Evolutionary conservation across 768 basidiomycete genomes (phyloP), one percentile per base, ranked within the genome.

Genomic region (Scleroderma citrinum): DNA sequence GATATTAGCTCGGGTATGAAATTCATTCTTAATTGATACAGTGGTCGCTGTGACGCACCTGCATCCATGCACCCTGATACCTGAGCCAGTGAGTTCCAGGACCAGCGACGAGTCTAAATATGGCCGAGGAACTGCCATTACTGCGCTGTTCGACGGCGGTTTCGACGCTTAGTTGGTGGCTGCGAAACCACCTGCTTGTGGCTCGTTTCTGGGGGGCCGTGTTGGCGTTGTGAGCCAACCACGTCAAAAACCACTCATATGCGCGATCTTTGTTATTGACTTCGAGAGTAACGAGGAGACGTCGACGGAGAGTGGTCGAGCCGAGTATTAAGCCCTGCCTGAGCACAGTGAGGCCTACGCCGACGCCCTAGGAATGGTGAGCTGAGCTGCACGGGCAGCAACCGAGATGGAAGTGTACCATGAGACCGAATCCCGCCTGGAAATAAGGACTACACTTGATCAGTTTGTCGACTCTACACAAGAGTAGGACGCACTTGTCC

Each of bases 351-450:
- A 94, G 70, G 39, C 82, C 90, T 20, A 94, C 89, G 14, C 92
- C 92, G 39, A 98, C 74, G n/a, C 92, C 90, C 95, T 98, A 55
- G 32, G 39, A 48, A 38, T 31, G 31, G 44, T n/a, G 3, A 34
- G 46, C 43, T 56, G 36, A 57, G 48, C 12, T 38, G 17, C 20
- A 30, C 10, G 30, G 26, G 19, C 20, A 24, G 23, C 17, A 16
- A 35, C 12, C 11, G 52, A 40, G 14, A 29, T 17, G 40, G 24
- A 30, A 14, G 19, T 70, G 50, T 56, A 94, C 95, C 93, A 98
- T 94, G 32, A 99, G 78, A 31, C 95, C 96, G 60, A 97, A 97
- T 23, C 96, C 95, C 42, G 95, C 96, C 64, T 95, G 91, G 64
- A 99, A 98, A 71, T 92, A 94, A 32, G 92, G 95, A 64, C 96